Evolutionary conservation across 148 eudicot species (phyloP).

Genomic region (Drosera capensis): DNA sequence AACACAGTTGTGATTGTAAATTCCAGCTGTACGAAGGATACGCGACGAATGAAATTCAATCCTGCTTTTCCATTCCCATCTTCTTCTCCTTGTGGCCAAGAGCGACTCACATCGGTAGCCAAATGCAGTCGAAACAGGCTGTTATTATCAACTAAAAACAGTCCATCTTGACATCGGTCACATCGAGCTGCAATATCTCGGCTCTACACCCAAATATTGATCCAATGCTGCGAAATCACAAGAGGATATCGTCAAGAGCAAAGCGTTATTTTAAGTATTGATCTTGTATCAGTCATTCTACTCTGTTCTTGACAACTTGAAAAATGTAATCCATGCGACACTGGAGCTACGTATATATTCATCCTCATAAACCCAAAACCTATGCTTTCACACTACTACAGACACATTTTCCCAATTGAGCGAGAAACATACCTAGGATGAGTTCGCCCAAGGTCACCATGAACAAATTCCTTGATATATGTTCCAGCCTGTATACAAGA

Average conservation of each 20-base stretch:
- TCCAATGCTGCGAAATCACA: constrained; percentile 49
- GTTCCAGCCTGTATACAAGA: constrained; percentile 69
- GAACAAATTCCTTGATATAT: constrained; percentile 95
- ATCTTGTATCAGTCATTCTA: too few relatives aligned
- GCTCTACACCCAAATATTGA: constrained; percentile 82
- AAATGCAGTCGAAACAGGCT: too few relatives aligned
- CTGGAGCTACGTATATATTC: background rate
- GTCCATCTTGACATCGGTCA: constrained; percentile 93
- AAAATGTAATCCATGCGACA: too few relatives aligned
- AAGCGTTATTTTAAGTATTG: background rate
- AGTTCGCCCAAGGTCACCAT: constrained; percentile 97
- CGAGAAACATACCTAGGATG: constrained; percentile 55
- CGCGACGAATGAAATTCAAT: too few relatives aligned
- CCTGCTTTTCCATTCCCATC: too few relatives aligned
- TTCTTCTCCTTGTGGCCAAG: too few relatives aligned
- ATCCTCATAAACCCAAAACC: background rate
- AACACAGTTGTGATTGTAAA: too few relatives aligned
- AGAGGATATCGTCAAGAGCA: background rate
- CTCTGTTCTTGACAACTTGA: too few relatives aligned
- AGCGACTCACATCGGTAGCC: too few relatives aligned
- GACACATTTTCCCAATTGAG: background rate
- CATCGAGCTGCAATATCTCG: constrained; percentile 89
- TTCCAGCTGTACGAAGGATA: too few relatives aligned
- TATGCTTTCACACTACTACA: background rate
- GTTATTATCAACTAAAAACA: too few relatives aligned